Conservation (phyloP, 768 basidiomycete species). For the Hygrocybe punicea region DNA sequence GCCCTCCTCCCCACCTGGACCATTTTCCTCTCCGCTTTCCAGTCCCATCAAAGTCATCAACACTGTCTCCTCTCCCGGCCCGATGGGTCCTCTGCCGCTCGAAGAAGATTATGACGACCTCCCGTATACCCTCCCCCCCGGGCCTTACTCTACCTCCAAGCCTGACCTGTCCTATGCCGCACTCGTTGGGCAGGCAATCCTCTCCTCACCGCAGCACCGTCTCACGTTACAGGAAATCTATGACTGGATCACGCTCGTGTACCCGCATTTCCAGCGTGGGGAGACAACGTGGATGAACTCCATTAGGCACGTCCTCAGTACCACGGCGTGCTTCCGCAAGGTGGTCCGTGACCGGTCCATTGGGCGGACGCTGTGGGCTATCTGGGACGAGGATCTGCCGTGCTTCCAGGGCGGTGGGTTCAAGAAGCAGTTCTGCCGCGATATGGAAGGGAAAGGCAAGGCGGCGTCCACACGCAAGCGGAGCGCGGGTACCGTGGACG, state of each 20-base stretch:
- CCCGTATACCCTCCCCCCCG: conserved; percentile 77
- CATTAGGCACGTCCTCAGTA: conserved; percentile 93
- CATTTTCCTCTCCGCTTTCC: conserved; percentile 55
- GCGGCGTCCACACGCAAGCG: conserved; percentile 15
- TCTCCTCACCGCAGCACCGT: conserved; percentile 77
- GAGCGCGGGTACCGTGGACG: neutral
- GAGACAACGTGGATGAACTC: conserved; percentile 98
- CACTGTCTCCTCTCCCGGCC: conserved; percentile 81
- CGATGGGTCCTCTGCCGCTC: conserved; percentile 61
- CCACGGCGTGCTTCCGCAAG: conserved; percentile 88
- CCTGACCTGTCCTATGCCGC: conserved; percentile 92
- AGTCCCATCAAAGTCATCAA: conserved; percentile 65
- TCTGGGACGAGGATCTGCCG: conserved; percentile 74
- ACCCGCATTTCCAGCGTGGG: conserved; percentile 88
- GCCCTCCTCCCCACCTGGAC: conserved; percentile 55
- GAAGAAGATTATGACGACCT: conserved; percentile 65
- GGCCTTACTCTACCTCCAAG: conserved; percentile 75
- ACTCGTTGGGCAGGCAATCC: conserved; percentile 90
- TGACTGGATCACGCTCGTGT: conserved; percentile 90
- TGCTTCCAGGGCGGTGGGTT: conserved; percentile 86
- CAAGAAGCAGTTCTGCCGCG: conserved; percentile 58
- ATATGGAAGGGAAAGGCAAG: conserved; percentile 41
- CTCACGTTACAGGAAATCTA: conserved; percentile 96
- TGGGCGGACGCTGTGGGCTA: conserved; percentile 85
- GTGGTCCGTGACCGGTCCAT: conserved; percentile 70